Evolutionary conservation across 1,139 yeast species (phyloP), one percentile per base, ranked within the genome.

Genomic region (Saccharomyces hybrid): DNA sequence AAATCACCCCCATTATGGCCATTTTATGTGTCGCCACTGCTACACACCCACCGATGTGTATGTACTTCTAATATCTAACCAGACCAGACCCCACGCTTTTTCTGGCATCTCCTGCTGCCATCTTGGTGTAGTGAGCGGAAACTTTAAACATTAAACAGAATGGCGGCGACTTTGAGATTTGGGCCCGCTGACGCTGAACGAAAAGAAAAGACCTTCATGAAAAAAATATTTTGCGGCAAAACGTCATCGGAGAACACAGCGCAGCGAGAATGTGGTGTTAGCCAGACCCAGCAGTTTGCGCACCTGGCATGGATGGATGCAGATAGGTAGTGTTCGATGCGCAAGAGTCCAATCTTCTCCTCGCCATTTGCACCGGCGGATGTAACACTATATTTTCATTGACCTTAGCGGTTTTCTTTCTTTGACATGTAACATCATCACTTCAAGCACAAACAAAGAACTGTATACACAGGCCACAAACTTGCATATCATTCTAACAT

Each of bases 161-260:
- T 47, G 42, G 48, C 44, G 25, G 44, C 26, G 23, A 38, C 25
- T 20, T 13, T 38, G 25, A 9, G 25, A 38, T 38, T 38, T 38
- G n/a, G 44, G 44, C 44, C 44, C 44, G 44, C 44, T 38, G 44
- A 20, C 44, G n/a, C 44, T 38, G 44, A 38, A 38, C 44, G 44
- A 38, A 38, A 38, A 38, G 25, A 38, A 38, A 38, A 20, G 13
- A 20, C 6, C 44, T 38, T 38, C 25, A 14, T 34, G n/a, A 38
- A 38, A 38, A 38, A 38, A 38, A 38, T 38, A 38, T 38, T 38
- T 20, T 38, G 11, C 44, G 25, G 44, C 13, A 38, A 20, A 20
- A 38, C 44, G 44, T 38, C 44, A 38, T 38, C 44, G n/a, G 44
- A 38, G 25, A 38, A 16, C 44, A 4, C 26, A 38, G 44, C 44